Evolutionary conservation across 208 protist genomes (phyloP), one percentile per base, ranked within the genome.

Genomic region (Novymonas esmeraldas): DNA sequence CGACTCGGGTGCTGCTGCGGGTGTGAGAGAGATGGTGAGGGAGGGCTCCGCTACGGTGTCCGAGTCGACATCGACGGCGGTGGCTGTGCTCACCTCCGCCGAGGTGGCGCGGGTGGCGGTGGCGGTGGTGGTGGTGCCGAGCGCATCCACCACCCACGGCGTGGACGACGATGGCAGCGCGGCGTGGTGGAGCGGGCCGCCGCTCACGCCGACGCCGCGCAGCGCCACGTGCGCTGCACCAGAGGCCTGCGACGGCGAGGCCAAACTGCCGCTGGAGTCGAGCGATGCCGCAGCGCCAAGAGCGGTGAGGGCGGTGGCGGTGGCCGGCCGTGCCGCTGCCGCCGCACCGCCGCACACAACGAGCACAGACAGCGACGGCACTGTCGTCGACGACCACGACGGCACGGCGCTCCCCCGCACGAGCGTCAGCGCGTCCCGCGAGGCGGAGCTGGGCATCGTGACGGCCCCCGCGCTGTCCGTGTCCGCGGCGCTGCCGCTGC

Each of bases 341-440:
- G 16, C 46, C n/a, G 50, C 31, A 24, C 39, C 20, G 9, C 20
- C n/a, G 46, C 20, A 5, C 42, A 63, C 26, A 59, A 38, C 5
- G 45, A 33, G 34, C 56, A 57, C 48, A 11, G 42, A 63, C 45
- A 64, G 41, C 34, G 62, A 61, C 24, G 41, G 55, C 56, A 28
- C 20, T 11, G n/a, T 13, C 29, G 51, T 24, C 31, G 2, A 6
- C 26, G 16, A 7, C 7, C 22, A 3, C 48, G 6, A 9, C 48
- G 22, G 6, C 18, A 14, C 24, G 22, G 42, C 22, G 42, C 18
- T n/a, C 18, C 42, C 22, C 42, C 22, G 16, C 16, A 2, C 5
- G 42, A 6, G 7, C 0, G 42, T 46, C 42, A 46, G 42, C 0
- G 16, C 18, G 22, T 46, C 42, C 42, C 16, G 42, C 5, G 6